Evolutionary conservation across 1,284 basidiomycete species (phyloP), one percentile per base, ranked within the genome.

Genomic region (Tranzscheliella williamsii): DNA sequence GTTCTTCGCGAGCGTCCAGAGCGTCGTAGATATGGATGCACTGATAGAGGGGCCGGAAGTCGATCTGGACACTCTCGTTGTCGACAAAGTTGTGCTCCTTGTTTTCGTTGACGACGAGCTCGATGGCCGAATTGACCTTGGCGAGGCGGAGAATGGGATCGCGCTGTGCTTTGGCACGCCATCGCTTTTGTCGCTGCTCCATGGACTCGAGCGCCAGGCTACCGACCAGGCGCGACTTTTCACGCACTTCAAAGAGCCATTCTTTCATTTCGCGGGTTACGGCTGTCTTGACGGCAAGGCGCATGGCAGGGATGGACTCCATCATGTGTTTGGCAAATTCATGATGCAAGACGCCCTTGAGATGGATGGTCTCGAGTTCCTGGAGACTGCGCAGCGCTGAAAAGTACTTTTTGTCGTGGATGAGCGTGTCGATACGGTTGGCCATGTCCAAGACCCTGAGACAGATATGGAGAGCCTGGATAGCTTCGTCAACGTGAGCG

Each of bases 1-100:
- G 83, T 67, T 96, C 91, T 42, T 90, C 87, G 17, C 93, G 83
- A 13, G 87, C 86, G 73, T 94, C 90, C 13, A 99, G 82, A 4
- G 91, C 86, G 49, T 90, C 87, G 79, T 98, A 93, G 60, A 97
- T 98, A 72, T 96, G 94, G 38, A 99, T 94, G 75, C 91, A 95
- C 79, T 97, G 90, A 72, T 93, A 96, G 13, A 99, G 79, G 6
- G 95, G 93, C 67, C 87, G 88, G 81, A 98, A 98, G 79, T 97
- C 91, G 38, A 99, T 88, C 40, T 83, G 81, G 27, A 95, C 83
- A 46, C 87, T 84, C 39, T 94, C 90, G 70, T 94, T 95, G 61
- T 97, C 87, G 21, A 98, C 82, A 4, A 93, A 87, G 76, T 95
- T 88, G 79, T 89, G 91, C 77, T 98, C 95, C 18, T 87, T 87